Percentiles rank a stretch among this genome's conserved stretches.
Conservation (phyloP, 345 rosid genomes). For the Aegle marmelos region DNA sequence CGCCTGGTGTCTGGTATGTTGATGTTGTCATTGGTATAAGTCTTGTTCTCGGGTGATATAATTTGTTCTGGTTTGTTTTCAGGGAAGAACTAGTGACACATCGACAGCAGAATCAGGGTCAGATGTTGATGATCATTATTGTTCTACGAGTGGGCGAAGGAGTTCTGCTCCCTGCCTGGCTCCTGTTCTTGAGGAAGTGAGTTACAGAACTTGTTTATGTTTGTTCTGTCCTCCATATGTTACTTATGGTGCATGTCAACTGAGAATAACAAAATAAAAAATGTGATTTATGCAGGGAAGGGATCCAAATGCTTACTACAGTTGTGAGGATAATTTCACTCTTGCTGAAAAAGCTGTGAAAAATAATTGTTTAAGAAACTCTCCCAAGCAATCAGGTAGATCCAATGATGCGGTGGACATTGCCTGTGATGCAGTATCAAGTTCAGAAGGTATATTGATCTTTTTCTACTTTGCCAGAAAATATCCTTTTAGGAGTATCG, state of each 20-base stretch:
- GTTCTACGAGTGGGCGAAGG: constrained; percentile 40
- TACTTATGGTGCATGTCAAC: neutral
- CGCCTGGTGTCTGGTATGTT: neutral
- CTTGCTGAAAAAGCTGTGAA: constrained; percentile 32
- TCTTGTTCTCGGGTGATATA: constrained; percentile 5
- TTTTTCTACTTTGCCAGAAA: neutral
- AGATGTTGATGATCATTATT: constrained; percentile 51
- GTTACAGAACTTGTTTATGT: constrained; percentile 15
- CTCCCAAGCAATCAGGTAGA: constrained; percentile 29
- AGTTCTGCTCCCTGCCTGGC: constrained; percentile 42
- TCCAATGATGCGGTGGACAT: constrained; percentile 16
- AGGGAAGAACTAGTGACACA: constrained; percentile 56
- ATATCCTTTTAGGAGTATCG: neutral
- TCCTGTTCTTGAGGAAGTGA: constrained; percentile 68
- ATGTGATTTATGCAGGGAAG: constrained; percentile 42
- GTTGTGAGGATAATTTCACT: constrained; percentile 59
- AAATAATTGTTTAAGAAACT: constrained; percentile 28
- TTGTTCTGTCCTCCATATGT: neutral
- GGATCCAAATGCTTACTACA: constrained; percentile 63
- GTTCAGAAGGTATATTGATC: constrained; percentile 35
- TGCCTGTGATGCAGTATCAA: constrained; percentile 20
- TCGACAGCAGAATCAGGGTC: constrained; percentile 59
- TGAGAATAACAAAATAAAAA: neutral
- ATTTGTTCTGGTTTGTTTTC: constrained; percentile 12
- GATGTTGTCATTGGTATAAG: neutral